Evolutionary conservation across 1,284 basidiomycete genomes (phyloP), one percentile per base, ranked within the genome.

Genomic region (Ceratobasidium sp.): DNA sequence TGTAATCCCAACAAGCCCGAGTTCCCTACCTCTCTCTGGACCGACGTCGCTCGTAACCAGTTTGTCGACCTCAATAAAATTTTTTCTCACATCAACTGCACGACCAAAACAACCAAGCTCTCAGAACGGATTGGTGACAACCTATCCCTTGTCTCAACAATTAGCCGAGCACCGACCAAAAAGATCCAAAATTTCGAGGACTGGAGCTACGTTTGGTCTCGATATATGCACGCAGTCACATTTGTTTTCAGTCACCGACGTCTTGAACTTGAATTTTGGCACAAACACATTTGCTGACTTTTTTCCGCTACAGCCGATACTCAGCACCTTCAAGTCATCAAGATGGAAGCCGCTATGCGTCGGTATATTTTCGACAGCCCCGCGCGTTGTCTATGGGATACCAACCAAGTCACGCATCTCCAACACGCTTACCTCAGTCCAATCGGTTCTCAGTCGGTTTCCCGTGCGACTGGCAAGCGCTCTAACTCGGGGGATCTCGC

Each of bases 61-160:
- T 69, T 69, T 38, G 49, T 69, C 35, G 68, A 69, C 32, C 45
- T 69, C 29, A 45, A 69, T 60, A 69, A 68, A 27, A 42, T 69
- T 31, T 65, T 49, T 32, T 67, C 68, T n/a, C 17, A 17, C 3
- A 17, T 17, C n/a, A 54, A 34, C 52, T 54, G n/a, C 32, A n/a
- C 52, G 5, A 27, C 27, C 25, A 27, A 54, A 17, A 32, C n/a
- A 47, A 35, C 15, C 38, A 45, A 27, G 32, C 5, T 8, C 15
- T 43, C 29, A 17, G 38, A 31, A 43, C 29, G 47, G 40, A n/a
- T 20, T 31, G 29, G 27, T 20, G n/a, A 27, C 34, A 43, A 42
- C 25, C 57, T 29, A 27, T 62, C 15, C 29, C 22, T 47, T 15
- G 31, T 27, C 31, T n/a, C n/a, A n/a, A 43, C 38, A 45, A 42